Evolutionary conservation across 1,284 basidiomycete genomes (phyloP), one percentile per base, ranked within the genome.

Genomic region (Marasmius sp.): DNA sequence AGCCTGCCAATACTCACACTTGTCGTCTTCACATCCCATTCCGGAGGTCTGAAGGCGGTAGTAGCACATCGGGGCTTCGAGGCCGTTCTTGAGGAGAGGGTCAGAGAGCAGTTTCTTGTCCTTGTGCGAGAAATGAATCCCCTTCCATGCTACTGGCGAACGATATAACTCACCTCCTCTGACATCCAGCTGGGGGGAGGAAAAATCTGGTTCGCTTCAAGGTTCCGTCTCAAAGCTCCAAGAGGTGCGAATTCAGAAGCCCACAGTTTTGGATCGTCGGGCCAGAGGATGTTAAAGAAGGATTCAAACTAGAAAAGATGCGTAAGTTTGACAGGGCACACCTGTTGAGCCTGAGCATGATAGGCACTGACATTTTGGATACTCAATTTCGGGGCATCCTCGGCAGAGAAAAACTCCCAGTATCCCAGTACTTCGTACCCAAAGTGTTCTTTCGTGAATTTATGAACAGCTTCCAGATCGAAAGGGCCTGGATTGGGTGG

Each of bases 391-490:
- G 69, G 71, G 0, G 74, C 72, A 6, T 69, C 71, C 2, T 72
- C 70, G 47, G 62, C 60, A 16, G 60, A 58, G 53, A 80, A 68
- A 60, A 77, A 78, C 48, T 66, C 67, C 79, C 76, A 79, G 64
- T 83, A 83, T 11, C 79, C 81, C 64, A 62, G 67, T 60, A 67
- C 1, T 55, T 79, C 66, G 65, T 73, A 66, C 50, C 80, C 74
- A 43, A 73, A 18, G 7, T 43, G 50, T 66, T 71, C 45, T 57
- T 71, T 38, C 71, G 64, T 34, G 56, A 52, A 33, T 70, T 68
- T 39, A 75, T 53, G 61, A 8, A 69, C 45, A 6, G 63, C 14
- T 6, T 74, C 68, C 50, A 74, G 62, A 16, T 76, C 71, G 9
- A 72, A 68, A 9, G 61, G 62, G 8, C 58, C 58, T 4, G 75